These are phyloP conservation scores for Aschersonia sp. DNA, from an alignment of 2,329 filamentous ascomycete genomes.

Conservation along the genomic window DNA sequence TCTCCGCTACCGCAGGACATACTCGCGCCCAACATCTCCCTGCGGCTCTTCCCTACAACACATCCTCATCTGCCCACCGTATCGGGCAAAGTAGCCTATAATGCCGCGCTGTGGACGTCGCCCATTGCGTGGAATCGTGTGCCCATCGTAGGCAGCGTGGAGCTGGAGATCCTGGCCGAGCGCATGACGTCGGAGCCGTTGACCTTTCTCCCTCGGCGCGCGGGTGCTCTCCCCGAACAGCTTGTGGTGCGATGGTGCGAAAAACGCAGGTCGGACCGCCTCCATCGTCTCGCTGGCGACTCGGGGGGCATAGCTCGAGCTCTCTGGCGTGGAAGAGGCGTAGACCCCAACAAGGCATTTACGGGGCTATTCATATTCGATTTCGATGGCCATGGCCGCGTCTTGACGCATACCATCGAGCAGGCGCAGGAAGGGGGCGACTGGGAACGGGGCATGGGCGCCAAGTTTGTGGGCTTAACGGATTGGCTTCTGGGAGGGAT, in stretches of 20 bases:
- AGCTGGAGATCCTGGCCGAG: conserved; percentile 75
- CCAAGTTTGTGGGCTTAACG: conserved; percentile 78
- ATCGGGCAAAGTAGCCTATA: conserved; percentile 78
- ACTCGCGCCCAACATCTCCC: conserved; percentile 58
- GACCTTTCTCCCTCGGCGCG: conserved; percentile 28
- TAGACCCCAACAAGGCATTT: conserved; percentile 59
- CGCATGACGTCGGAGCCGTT: conserved; percentile 57
- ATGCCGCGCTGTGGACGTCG: conserved; percentile 87
- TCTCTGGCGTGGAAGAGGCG: conserved; percentile 18
- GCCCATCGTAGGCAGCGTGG: conserved; percentile 80
- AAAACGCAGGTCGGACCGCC: conserved; percentile 15
- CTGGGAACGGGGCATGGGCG: conserved; percentile 68
- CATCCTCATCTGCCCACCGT: conserved; percentile 87
- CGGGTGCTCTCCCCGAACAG: conserved; percentile 57
- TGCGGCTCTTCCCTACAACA: conserved; percentile 59
- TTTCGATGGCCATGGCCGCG: conserved; percentile 75
- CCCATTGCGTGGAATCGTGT: conserved; percentile 92
- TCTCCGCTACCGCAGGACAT: conserved; percentile 59
- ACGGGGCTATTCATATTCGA: conserved; percentile 90
- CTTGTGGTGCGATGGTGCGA: conserved; percentile 79
- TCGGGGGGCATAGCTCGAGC: conserved; percentile 28
- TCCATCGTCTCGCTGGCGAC: conserved; percentile 11
- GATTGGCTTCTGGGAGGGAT: conserved; percentile 87
- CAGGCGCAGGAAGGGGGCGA: conserved; percentile 72
- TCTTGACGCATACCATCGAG: conserved; percentile 85